Conservation (phyloP, 2,329 filamentous ascomycete genomes). For the Aspergillus uvarum region DNA sequence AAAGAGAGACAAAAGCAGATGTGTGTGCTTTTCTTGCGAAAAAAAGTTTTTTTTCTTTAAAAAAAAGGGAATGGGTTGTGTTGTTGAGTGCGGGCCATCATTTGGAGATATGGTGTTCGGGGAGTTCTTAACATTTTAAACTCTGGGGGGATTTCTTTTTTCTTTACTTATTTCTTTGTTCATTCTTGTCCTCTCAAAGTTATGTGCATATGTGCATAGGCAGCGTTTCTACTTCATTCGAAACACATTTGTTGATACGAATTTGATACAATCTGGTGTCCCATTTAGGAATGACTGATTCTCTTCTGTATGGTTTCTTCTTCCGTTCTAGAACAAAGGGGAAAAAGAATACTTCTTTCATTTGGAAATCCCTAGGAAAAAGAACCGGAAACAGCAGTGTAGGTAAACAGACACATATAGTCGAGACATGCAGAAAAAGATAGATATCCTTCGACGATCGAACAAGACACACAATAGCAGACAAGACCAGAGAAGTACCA, state of each 20-base stretch:
- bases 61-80: neutral
- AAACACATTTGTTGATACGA: conserved; percentile 20
- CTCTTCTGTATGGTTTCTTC: neutral
- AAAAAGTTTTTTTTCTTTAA: neutral
- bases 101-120: conserved; percentile 14
- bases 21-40: neutral
- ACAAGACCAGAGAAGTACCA: conserved; percentile 25
- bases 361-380: neutral
- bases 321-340: neutral
- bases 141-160: conserved; percentile 6
- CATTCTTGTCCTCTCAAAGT: neutral
- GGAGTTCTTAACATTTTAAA: conserved; percentile 1
- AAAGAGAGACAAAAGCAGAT: conserved; percentile 9
- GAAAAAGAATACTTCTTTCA: conserved; percentile 1
- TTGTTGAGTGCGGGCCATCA: neutral
- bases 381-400: conserved; percentile 9
- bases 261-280: conserved; percentile 6
- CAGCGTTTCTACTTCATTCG: conserved; percentile 16
- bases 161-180: conserved; percentile 2
- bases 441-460: conserved; percentile 26
- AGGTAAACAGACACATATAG: conserved; percentile 22
- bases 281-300: neutral
- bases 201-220: conserved; percentile 29
- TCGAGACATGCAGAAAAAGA: conserved; percentile 20
- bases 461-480: conserved; percentile 24